phyloP scores from a whole-genome alignment of 2,329 filamentous ascomycete species.

The Pyrenochaeta sp. region DNA sequence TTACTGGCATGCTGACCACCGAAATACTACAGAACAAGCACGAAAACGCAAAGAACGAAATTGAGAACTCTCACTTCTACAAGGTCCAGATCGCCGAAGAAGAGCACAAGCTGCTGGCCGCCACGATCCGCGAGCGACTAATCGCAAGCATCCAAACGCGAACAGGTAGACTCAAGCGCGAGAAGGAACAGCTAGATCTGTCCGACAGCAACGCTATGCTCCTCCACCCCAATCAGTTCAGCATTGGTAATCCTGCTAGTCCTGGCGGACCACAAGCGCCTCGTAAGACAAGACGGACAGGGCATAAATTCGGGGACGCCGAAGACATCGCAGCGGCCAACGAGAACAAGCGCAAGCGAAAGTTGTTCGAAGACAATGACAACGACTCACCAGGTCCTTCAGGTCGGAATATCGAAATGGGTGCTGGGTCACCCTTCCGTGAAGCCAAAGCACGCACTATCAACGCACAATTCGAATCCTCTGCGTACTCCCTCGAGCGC shows the following conservation, averaged over 20 bases:
- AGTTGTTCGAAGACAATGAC: slow-evolving; percentile 65
- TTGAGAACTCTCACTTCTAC: slow-evolving; percentile 66
- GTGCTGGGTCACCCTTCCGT: slow-evolving; percentile 59
- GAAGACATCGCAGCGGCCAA: slow-evolving; percentile 58
- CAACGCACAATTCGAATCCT: slow-evolving; percentile 65
- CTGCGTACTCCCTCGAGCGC: slow-evolving; percentile 68
- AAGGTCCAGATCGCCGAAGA: slow-evolving; percentile 69
- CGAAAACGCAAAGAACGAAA: slow-evolving; percentile 62
- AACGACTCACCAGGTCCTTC: slow-evolving; percentile 65
- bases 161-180: slow-evolving; percentile 65
- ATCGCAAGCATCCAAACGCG: slow-evolving; percentile 66
- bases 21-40: slow-evolving; percentile 62
- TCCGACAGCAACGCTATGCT: slow-evolving; percentile 72
- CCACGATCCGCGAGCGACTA: slow-evolving; percentile 68
- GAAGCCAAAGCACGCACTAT: slow-evolving; percentile 62
- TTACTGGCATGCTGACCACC: slow-evolving; percentile 19
- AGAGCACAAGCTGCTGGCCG: slow-evolving; percentile 67
- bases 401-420: slow-evolving; percentile 56
- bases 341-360: slow-evolving; percentile 66
- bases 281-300: slow-evolving; percentile 69
- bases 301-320: slow-evolving; percentile 62
- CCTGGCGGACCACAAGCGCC: slow-evolving; percentile 68
- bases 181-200: slow-evolving; percentile 73
- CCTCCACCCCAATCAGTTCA: slow-evolving; percentile 72
- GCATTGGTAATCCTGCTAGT: slow-evolving; percentile 69